Evolutionary conservation across 2,329 filamentous ascomycete genomes (phyloP).

Genomic region (Lachnellula suecica): DNA sequence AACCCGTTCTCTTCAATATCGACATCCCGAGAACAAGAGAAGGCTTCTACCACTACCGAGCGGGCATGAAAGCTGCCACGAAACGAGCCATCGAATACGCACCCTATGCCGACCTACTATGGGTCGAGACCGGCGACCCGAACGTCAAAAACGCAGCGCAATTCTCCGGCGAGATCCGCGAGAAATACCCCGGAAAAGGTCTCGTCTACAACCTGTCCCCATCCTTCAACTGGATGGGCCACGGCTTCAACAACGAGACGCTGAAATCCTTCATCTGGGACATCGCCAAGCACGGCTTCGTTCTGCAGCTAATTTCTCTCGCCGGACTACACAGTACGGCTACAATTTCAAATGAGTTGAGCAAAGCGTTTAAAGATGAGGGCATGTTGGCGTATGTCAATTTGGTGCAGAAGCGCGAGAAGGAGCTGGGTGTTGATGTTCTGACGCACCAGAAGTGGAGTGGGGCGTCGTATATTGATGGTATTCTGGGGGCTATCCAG

Average conservation of each 20-base stretch:
- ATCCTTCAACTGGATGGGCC: slow-evolving; percentile 98
- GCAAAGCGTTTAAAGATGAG: slow-evolving; percentile 78
- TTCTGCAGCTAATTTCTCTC: slow-evolving; percentile 65
- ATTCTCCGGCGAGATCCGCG: slow-evolving; percentile 76
- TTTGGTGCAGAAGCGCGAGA: slow-evolving; percentile 83
- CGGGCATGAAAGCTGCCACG: slow-evolving; percentile 81
- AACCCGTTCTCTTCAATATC: slow-evolving; percentile 80
- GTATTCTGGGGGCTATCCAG: slow-evolving; percentile 85
- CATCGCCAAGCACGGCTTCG: slow-evolving; percentile 82
- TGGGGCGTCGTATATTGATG: slow-evolving; percentile 76
- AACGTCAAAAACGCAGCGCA: slow-evolving; percentile 72
- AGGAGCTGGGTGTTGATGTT: slow-evolving; percentile 59
- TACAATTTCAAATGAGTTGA: slow-evolving; percentile 69
- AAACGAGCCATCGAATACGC: slow-evolving; percentile 92
- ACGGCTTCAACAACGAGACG: slow-evolving; percentile 81
- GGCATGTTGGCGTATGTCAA: slow-evolving; percentile 99
- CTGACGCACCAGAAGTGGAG: slow-evolving; percentile 49
- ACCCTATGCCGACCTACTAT: slow-evolving; percentile 90
- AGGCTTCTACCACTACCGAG: slow-evolving; percentile 88
- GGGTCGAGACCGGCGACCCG: slow-evolving; percentile 94
- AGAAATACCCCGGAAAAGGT: slow-evolving; percentile 72
- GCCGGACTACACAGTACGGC: slow-evolving; percentile 67
- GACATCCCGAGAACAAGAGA: slow-evolving; percentile 91
- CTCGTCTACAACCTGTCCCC: slow-evolving; percentile 96
- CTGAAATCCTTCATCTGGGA: slow-evolving; percentile 96